Evolutionary conservation across 192 early-diverging fungal species (phyloP).

Genomic region (Coemansia sp.): DNA sequence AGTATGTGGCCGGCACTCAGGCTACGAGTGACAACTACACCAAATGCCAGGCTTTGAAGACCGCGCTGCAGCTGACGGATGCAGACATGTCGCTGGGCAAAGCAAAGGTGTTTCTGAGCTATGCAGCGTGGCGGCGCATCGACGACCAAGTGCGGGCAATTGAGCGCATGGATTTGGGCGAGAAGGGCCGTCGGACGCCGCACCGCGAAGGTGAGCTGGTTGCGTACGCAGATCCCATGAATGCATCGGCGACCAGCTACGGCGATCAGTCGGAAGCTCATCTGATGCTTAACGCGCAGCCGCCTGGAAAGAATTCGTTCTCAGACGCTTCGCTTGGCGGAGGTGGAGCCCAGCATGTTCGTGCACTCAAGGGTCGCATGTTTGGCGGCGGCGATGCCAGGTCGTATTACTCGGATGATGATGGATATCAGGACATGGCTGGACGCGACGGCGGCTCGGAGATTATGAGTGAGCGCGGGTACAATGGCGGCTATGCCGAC

Average conservation of each 20-base stretch:
- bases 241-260: slow-evolving; percentile 34
- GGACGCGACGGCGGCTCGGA: slow-evolving; percentile 44
- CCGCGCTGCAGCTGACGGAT: slow-evolving; percentile 47
- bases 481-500: slow-evolving; percentile 26
- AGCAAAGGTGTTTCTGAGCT: slow-evolving; percentile 71
- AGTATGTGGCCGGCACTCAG: slow-evolving; percentile 36
- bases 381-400: slow-evolving; percentile 58
- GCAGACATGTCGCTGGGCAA: slow-evolving; percentile 58
- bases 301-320: slow-evolving; percentile 39
- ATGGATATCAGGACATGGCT: slow-evolving; percentile 57
- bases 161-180: slow-evolving; percentile 60
- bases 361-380: slow-evolving; percentile 52
- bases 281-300: slow-evolving; percentile 51
- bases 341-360: slow-evolving; percentile 40
- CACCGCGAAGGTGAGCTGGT: slow-evolving; percentile 42
- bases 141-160: slow-evolving; percentile 72
- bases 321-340: slow-evolving; percentile 31
- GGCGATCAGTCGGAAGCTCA: slow-evolving; percentile 52
- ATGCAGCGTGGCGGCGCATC: slow-evolving; percentile 75
- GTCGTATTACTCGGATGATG: slow-evolving; percentile 64
- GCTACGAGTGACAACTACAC: slow-evolving; percentile 21
- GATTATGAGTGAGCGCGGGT: slow-evolving; percentile 37
- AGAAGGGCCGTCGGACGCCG: slow-evolving; percentile 41
- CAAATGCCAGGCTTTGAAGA: slow-evolving; percentile 36
- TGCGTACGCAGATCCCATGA: slow-evolving; percentile 28